Evolutionary conservation across 306 rosid genomes (phyloP), one percentile per base, ranked within the genome.

Genomic region (Senna tora): DNA sequence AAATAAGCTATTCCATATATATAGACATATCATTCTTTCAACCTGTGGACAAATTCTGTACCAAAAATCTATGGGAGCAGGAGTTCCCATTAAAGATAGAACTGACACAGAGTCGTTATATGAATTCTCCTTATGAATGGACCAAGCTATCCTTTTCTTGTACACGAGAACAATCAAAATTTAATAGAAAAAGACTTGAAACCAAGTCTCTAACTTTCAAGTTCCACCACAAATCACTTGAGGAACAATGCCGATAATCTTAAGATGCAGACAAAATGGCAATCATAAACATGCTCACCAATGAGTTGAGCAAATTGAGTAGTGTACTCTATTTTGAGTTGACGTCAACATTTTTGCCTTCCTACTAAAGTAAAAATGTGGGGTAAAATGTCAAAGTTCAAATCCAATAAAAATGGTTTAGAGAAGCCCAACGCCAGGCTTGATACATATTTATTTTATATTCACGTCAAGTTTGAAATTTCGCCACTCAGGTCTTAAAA

Each of bases 151-250:
- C 32, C 49, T 22, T 16, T 61, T 38, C 67, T 61, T 10, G 30
- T 39, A 62, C 30, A 36, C 9, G 9, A 21, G 1, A 15, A 14
- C 69, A 73, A 73, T 52, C 5, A 51, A n/a, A n/a, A n/a, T n/a
- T n/a, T n/a, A n/a, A n/a, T n/a, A n/a, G n/a, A n/a, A n/a, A 36
- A 73, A 25, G 75, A 43, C 45, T 71, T 42, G 32, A 21, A 30
- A 28, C 34, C 32, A 51, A 50, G 66, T 61, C 30, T 74, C 56
- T 63, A 38, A 25, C 45, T 15, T 63, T 63, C 64, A 19, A 22
- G 45, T 64, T 64, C 49, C 15, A 12, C 55, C 54, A 52, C 38
- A 15, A 25, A 42, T 41, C 56, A 14, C 21, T 62, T 20, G 1
- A 12, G 22, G 21, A 45, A 43, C 54, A 42, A 21, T 43, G 36